Evolutionary conservation across 257 asterid species (phyloP).

Genomic region (Paulownia fortunei): DNA sequence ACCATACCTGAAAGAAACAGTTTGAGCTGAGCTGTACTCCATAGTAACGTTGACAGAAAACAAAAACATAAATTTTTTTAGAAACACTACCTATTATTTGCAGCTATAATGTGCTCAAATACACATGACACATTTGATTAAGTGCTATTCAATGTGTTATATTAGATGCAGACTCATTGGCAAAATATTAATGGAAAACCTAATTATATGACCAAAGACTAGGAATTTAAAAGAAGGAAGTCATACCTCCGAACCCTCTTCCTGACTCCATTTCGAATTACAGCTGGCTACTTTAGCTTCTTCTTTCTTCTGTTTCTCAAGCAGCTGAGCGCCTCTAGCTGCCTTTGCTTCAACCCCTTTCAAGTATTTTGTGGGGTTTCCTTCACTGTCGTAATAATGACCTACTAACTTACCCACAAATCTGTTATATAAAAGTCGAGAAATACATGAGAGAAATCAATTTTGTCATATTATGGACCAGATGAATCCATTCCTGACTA

Average conservation of each 20-base stretch:
- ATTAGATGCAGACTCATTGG: background rate
- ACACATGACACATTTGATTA: background rate
- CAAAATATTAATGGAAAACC: background rate
- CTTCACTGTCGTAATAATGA: conserved; percentile 75
- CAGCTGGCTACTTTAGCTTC: conserved; percentile 82
- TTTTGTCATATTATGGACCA: background rate
- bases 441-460: background rate
- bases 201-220: background rate
- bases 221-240: background rate
- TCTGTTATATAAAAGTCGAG: conserved; percentile 41
- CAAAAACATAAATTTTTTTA: background rate
- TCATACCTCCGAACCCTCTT: conserved; percentile 90
- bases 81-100: background rate
- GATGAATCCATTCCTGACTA: background rate
- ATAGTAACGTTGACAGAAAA: background rate
- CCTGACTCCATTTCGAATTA: conserved; percentile 92
- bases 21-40: conserved; percentile 16
- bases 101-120: background rate
- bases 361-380: conserved; percentile 80
- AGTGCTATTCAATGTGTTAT: background rate
- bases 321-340: conserved; percentile 90
- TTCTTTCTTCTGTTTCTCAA: conserved; percentile 83
- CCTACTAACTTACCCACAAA: conserved; percentile 83
- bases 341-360: conserved; percentile 94
- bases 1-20: conserved; percentile 75